These are phyloP conservation scores for Carex sylvatica DNA, from an alignment of 202 grass and related monocot genomes.

Conservation along the genomic window DNA sequence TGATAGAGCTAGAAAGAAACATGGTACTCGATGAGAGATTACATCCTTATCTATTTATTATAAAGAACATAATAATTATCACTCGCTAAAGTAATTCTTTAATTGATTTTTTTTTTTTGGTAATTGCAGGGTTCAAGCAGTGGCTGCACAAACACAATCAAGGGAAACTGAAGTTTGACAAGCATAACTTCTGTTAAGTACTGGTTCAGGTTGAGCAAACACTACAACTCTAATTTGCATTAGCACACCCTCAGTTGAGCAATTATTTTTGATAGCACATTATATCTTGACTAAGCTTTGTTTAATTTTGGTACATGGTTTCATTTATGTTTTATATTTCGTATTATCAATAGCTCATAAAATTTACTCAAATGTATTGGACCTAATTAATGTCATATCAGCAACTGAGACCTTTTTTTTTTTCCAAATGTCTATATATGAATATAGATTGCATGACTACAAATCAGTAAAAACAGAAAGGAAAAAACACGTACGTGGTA, in stretches of 20 bases:
- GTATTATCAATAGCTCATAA: too few species aligned
- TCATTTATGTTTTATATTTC: conserved; percentile 15
- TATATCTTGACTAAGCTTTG: not conserved
- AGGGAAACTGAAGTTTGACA: conserved; percentile 74
- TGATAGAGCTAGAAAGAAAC: too few species aligned
- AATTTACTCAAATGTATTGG: too few species aligned
- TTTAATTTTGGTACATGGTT: not conserved
- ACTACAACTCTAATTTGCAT: not conserved
- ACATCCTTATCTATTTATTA: too few species aligned
- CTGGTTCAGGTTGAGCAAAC: not conserved
- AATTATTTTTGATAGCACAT: not conserved
- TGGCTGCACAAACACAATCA: conserved; percentile 72
- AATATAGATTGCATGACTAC: too few species aligned
- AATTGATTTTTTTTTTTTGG: not conserved
- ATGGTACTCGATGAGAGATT: too few species aligned
- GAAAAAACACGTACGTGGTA: too few species aligned
- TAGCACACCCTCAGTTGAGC: not conserved
- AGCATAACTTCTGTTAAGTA: not conserved
- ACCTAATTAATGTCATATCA: too few species aligned
- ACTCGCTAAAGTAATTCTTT: not conserved
- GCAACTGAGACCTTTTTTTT: too few species aligned
- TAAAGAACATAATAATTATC: too few species aligned
- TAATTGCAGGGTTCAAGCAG: conserved; percentile 63
- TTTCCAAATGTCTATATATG: too few species aligned
- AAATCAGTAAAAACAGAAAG: too few species aligned